Evolutionary conservation across 805 yeast genomes (phyloP).

Genomic region (Metschnikowia continentalis): DNA sequence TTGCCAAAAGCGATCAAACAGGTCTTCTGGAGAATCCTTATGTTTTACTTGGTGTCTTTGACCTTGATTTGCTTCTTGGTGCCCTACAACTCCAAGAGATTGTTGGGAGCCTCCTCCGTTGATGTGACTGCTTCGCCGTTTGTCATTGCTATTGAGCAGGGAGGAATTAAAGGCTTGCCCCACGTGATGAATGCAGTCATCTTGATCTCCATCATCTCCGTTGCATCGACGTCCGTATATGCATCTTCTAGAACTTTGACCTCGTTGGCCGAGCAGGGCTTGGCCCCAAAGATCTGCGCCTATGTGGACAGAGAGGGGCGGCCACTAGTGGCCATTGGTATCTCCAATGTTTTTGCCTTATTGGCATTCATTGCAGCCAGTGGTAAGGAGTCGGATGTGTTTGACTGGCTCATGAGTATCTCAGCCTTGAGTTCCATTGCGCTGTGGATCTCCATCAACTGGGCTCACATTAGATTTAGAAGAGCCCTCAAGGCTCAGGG

Average conservation of each 20-base stretch:
- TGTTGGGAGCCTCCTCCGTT: constrained; percentile 47
- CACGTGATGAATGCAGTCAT: constrained; percentile 66
- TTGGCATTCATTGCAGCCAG: constrained; percentile 64
- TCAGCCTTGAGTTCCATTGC: constrained; percentile 75
- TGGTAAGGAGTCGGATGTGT: constrained; percentile 51
- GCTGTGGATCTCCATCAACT: constrained; percentile 74
- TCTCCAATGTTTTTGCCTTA: constrained; percentile 52
- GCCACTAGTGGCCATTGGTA: constrained; percentile 63
- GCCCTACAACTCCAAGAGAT: constrained; percentile 47
- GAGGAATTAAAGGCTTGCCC: constrained; percentile 63
- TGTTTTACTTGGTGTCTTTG: constrained; percentile 62
- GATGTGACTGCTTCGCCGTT: constrained; percentile 73
- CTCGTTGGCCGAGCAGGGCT: constrained; percentile 61
- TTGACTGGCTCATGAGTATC: constrained; percentile 72
- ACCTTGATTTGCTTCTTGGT: constrained; percentile 61
- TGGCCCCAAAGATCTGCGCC: constrained; percentile 56
- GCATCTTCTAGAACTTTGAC: constrained; percentile 57
- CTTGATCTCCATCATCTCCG: constrained; percentile 59
- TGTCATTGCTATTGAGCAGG: constrained; percentile 63
- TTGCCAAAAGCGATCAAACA: constrained; percentile 76
- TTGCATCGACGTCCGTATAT: constrained; percentile 69
- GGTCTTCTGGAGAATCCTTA: constrained; percentile 75
- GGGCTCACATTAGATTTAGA: constrained; percentile 61
- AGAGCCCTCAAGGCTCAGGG: constrained; percentile 54
- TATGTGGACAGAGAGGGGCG: constrained; percentile 76